These are phyloP conservation scores for Angomonas ambiguus DNA, from an alignment of 208 protist species.

Conservation along the genomic window DNA sequence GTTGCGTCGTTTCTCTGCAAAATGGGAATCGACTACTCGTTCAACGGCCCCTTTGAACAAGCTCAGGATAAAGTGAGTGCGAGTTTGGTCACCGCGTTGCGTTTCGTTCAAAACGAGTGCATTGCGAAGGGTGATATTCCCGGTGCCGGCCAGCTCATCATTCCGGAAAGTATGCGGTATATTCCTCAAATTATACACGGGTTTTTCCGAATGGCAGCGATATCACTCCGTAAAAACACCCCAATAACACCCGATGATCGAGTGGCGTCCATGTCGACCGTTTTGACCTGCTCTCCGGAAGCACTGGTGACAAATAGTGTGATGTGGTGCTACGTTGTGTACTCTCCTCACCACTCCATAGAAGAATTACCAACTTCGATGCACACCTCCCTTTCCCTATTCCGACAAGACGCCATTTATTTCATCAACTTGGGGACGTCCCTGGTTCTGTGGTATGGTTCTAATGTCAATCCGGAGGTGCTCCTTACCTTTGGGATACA, in stretches of 20 bases:
- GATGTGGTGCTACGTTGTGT: constrained; percentile 72
- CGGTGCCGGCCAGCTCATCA: constrained; percentile 36
- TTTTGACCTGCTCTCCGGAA: constrained; percentile 65
- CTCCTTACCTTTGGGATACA: constrained; percentile 40
- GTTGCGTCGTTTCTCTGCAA: constrained; percentile 64
- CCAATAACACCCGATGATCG: constrained; percentile 63
- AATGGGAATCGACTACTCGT: constrained; percentile 63
- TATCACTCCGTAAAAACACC: constrained; percentile 33
- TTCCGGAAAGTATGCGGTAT: constrained; percentile 72
- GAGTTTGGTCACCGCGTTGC: constrained; percentile 44
- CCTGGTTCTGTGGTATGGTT: constrained; percentile 77
- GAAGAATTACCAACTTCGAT: constrained; percentile 48
- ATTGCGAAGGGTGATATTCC: constrained; percentile 34
- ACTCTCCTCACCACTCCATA: constrained; percentile 39
- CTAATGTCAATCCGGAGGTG: constrained; percentile 31
- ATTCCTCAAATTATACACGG: constrained; percentile 74
- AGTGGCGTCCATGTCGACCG: constrained; percentile 62
- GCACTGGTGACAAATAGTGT: constrained; percentile 59
- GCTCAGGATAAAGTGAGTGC: constrained; percentile 62
- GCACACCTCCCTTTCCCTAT: constrained; percentile 51
- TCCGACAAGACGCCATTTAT: constrained; percentile 53
- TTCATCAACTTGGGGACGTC: constrained; percentile 51
- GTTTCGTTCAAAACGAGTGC: constrained; percentile 36
- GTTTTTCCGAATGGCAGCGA: constrained; percentile 65
- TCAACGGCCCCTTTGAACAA: constrained; percentile 48